Evolutionary conservation across 176 grass and related monocot species (phyloP), one percentile per base, ranked within the genome.

Genomic region (Miscanthus lutarioriparius): DNA sequence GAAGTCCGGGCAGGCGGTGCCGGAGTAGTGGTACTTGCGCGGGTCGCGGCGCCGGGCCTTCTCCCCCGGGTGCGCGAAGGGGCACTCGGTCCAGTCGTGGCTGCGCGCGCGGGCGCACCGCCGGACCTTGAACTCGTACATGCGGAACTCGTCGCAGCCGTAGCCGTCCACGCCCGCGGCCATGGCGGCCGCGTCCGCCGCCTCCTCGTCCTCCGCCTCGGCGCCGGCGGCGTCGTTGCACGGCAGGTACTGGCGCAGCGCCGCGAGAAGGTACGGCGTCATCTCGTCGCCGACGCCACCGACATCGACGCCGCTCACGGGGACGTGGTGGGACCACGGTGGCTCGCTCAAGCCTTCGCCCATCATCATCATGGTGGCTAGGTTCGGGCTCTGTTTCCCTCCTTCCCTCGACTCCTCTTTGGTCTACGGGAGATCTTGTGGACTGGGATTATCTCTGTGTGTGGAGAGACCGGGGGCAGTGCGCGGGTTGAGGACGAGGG

Each of bases 21-120:
- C 96, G 28, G 96, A 95, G 78, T 99, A 99, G 84, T 96, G 96
- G 78, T 89, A 94, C 93, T 89, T 99, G 30, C 93, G 67, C 15
- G 96, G 96, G 69, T 99, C 96, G 17, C 96, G 83, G 64, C 96
- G 87, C 3, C 96, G 93, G 0, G 96, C 96, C 69, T 99, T 99
- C 93, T 99, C 96, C 0, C 96, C 93, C 1, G 96, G 96, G 76
- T 99, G 96, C 7, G 93, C 93, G 80, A 93, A 99, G 9, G 96
- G 96, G 91, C 96, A 99, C 89, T 99, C 96, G 4, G 96, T 99
- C 96, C 96, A 99, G 91, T 99, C 96, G 72, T 96, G 96, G 64
- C 91, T 91, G 1, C 96, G 91, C 0, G 91, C 91, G 8, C 96
- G 85, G 0, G 90, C 82, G 67, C 96, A 99, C 1, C 96, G 86